phyloP scores from a whole-genome alignment of 164 flowering plant species.

The Vitis vinifera region ASM3070453v1 NC_081816.1:9904501-9905000 shows the following conservation, averaged over 20 bases:
- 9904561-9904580: too few species aligned
- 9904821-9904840: conserved; percentile 24
- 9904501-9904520: too few species aligned
- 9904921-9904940: conserved; percentile 5
- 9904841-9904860: conserved; percentile 20
- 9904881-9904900: conserved; percentile 1
- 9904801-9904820: conserved; percentile 21
- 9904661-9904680: conserved; percentile 12
- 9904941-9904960: conserved; percentile 20
- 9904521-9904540: too few species aligned
- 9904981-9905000: conserved; percentile 26
- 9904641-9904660: conserved; percentile 10
- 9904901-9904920: conserved; percentile 17
- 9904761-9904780: conserved; percentile 7
- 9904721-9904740: conserved; percentile 15
- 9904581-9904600: too few species aligned
- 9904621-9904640: background rate
- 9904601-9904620: too few species aligned
- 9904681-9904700: conserved; percentile 11
- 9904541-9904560: too few species aligned
- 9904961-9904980: conserved; percentile 24
- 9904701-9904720: conserved; percentile 13
- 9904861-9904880: conserved; percentile 10
- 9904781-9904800: conserved; percentile 2
- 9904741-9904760: conserved; percentile 10